Percentiles rank a stretch among this genome's conserved stretches.
Conservation (phyloP, 257 asterid genomes). For the Ajuga chamaepitys region DNA sequence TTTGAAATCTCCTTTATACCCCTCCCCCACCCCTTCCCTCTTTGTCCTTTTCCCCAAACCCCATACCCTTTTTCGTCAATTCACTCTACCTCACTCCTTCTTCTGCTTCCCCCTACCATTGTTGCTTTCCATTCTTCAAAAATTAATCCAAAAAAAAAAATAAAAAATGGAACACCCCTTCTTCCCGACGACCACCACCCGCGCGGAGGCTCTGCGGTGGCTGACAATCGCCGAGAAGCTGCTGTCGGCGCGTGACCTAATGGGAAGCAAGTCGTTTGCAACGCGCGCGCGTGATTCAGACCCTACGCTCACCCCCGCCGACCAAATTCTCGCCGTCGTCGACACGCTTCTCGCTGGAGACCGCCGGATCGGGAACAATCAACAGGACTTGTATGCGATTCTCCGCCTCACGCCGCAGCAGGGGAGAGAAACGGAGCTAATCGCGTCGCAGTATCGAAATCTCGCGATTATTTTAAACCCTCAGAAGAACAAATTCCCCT, state of each 20-base stretch:
- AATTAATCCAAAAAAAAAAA: neutral
- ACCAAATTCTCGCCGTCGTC: conserved; percentile 75
- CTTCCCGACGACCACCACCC: conserved; percentile 54
- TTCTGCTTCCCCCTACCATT: neutral
- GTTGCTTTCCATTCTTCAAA: neutral
- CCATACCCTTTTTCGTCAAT: conserved; percentile 29
- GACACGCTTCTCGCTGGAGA: conserved; percentile 85
- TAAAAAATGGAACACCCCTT: conserved; percentile 81
- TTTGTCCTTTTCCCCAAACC: neutral
- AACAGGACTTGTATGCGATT: conserved; percentile 64
- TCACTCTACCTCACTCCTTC: conserved; percentile 11
- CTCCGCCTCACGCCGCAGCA: conserved; percentile 64
- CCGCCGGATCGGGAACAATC: conserved; percentile 64
- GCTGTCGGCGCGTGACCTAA: conserved; percentile 64
- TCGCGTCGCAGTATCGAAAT: conserved; percentile 58
- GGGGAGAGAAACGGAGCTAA: conserved; percentile 52
- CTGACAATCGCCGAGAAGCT: conserved; percentile 84
- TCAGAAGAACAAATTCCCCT: conserved; percentile 58
- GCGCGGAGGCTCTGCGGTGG: conserved; percentile 87
- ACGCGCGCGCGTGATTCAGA: conserved; percentile 88
- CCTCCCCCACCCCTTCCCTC: neutral
- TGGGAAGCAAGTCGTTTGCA: conserved; percentile 85
- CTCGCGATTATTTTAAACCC: conserved; percentile 63
- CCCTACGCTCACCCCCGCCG: conserved; percentile 68
- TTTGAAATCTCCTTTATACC: conserved; percentile 5